Base-by-base conservation (phyloP, 2,329 filamentous ascomycete genomes). In the Clarireedia homoeocarpa region DNA sequence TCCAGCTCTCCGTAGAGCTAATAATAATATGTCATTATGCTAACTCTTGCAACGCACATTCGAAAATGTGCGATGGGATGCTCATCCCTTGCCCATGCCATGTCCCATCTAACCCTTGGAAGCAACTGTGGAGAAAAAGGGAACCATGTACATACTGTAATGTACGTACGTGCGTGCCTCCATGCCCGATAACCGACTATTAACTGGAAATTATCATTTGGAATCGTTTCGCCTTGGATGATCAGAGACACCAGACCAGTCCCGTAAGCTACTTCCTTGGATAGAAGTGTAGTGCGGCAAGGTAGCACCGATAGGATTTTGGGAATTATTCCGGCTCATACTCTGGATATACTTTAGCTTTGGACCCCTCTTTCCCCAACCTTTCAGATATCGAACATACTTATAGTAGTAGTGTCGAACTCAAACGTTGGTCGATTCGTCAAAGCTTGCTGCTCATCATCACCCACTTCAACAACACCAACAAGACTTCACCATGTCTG, bases 401-500 rank as follows among this genome's bases (percentile, higher is more conserved):
- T 54, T 20, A 55, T 50, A 45, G 27, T 23, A 40, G 50, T 50
- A 49, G 38, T 55, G 30, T 42, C 39, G 46, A 55, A 55, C 46
- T 55, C 53, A 55, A 55, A 44, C 50, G 23, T 44, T 48, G 30
- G 46, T 36, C 10, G 38, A 50, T 15, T 42, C 48, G 53, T 50
- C 46, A 55, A 50, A 55, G 46, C 53, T 55, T 36, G 46, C 30
- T 40, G 30, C 12, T 55, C 34, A 50, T 44, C 46, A 50, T 27
- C 42, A 26, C 48, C 51, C 24, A 46, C 48, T 51, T 38, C 47
- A 47, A 47, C 4, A 51, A 34, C 12, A 34, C 12, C 30, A 34
- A 34, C 30, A 34, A 34, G 30, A 34, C 34, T 40, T 53, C 57
- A 62, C 40, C 49, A 67, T 67, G 66, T 59, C 66, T 57, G 59